Evolutionary conservation across 1,284 basidiomycete genomes (phyloP).

Genomic region (Rhodotorula sp.): DNA sequence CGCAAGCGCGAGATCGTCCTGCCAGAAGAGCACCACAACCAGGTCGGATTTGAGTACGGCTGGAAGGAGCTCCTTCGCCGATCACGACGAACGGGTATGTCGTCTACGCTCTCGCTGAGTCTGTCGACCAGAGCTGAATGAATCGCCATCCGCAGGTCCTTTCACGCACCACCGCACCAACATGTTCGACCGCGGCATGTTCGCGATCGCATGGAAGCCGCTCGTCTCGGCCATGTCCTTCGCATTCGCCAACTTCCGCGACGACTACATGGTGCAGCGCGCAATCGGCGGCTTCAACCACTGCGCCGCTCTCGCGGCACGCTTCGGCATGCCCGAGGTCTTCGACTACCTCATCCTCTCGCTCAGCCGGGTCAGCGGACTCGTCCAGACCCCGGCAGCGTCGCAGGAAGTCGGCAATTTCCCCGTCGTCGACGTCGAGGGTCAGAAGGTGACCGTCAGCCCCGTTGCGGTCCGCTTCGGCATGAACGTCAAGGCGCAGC

Average conservation of each 20-base stretch:
- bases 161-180: constrained; percentile 70
- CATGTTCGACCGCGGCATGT: constrained; percentile 88
- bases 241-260: constrained; percentile 87
- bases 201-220: constrained; percentile 85
- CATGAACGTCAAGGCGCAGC: constrained; percentile 90
- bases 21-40: constrained; percentile 96
- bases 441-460: constrained; percentile 83
- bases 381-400: constrained; percentile 36
- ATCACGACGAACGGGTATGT: constrained; percentile 72
- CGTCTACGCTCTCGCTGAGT: neutral
- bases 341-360: constrained; percentile 95
- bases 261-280: constrained; percentile 93
- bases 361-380: constrained; percentile 64
- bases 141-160: constrained; percentile 58
- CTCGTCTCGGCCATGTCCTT: constrained; percentile 71
- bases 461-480: constrained; percentile 91
- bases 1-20: constrained; percentile 93
- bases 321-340: constrained; percentile 86
- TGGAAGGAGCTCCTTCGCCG: constrained; percentile 94
- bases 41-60: constrained; percentile 96
- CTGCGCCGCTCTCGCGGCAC: constrained; percentile 88
- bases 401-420: constrained; percentile 70
- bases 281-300: constrained; percentile 94
- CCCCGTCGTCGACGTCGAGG: constrained; percentile 90
- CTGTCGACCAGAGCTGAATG: constrained; percentile 4